Evolutionary conservation across 2,329 filamentous ascomycete genomes (phyloP).

Genomic region (Penicillium sp.): DNA sequence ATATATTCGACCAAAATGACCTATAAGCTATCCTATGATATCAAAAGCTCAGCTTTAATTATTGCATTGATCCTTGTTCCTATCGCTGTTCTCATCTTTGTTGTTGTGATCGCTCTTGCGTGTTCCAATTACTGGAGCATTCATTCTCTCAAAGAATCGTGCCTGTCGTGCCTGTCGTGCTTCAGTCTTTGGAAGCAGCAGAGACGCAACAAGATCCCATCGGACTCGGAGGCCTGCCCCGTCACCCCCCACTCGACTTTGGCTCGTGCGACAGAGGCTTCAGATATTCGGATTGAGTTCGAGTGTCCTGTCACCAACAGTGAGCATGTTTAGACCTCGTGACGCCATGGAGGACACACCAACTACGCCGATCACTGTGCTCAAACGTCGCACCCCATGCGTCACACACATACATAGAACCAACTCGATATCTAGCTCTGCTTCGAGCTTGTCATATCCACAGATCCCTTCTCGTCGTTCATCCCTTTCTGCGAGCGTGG

Average conservation of each 20-base stretch:
- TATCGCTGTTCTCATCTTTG: conserved; percentile 45
- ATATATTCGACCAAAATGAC: conserved; percentile 28
- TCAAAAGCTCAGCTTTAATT: conserved; percentile 42
- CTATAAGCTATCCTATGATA: conserved; percentile 29
- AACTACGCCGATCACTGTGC: conserved; percentile 53
- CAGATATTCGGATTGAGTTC: conserved; percentile 30
- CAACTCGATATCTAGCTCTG: conserved; percentile 4
- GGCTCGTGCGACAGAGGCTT: conserved; percentile 34
- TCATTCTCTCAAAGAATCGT: conserved; percentile 18
- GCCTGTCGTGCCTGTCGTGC: conserved; percentile 22
- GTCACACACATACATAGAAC: conserved; percentile 1
- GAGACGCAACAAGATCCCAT: conserved; percentile 30
- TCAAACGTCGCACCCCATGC: conserved; percentile 38
- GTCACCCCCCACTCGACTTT: conserved; percentile 3
- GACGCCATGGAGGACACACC: conserved; percentile 26
- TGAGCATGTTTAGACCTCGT: conserved; percentile 26
- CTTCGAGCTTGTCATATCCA: conserved; percentile 20
- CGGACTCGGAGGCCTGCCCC: conserved; percentile 35
- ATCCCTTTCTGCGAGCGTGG: conserved; percentile 21
- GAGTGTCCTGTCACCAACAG: conserved; percentile 22
- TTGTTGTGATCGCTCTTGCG: conserved; percentile 40
- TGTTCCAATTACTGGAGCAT: conserved; percentile 40
- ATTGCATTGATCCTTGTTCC: conserved; percentile 50
- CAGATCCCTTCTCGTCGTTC: conserved; percentile 31
- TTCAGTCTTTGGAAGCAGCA: conserved; percentile 25